Evolutionary conservation across 208 protist species (phyloP), one percentile per base, ranked within the genome.

Genomic region (Trypanosoma lewisi): DNA sequence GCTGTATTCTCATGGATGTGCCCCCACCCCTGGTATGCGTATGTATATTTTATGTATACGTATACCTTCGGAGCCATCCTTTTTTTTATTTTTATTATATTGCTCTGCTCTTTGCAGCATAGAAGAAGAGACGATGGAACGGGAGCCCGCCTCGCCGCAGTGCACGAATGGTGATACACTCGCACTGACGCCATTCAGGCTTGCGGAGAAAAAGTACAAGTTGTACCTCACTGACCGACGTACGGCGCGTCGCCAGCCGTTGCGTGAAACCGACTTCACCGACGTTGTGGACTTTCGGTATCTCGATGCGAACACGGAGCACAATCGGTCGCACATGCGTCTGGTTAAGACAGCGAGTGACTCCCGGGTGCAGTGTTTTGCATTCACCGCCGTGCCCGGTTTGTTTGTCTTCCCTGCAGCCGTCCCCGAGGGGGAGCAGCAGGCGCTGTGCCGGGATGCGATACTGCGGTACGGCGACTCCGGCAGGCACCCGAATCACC

Each of bases 381-480:
- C 85, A 41, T 92, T 93, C 61, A 44, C 51, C 27, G 78, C 72
- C 37, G 79, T 93, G 2, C 89, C 89, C 14, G 89, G 89, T 0
- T 63, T 95, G 0, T 57, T 85, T 0, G 47, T 95, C 9, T 89
- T 95, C 42, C 82, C 89, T 0, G 48, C 51, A 0, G 77, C 66
- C n/a, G 36, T 92, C 33, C 74, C 70, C 4, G 54, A 67, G 27
- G 70, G 11, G 62, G 80, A 88, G 73, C 83, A 95, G 58, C 61
- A 75, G 53, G 44, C 44, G 21, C 75, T 78, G 41, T 93, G 83
- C 51, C 70, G 80, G 4, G 80, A 78, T 50, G 70, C 81, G 5
- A 61, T 95, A 30, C 59, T 91, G 4, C 53, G 65, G 0, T 95
- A 84, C 63, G 85, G 73, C 17, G 75, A 93, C 56, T 81, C 89